Evolutionary conservation across 2,329 filamentous ascomycete species (phyloP).

Genomic region (Salinomyces thailandicus): DNA sequence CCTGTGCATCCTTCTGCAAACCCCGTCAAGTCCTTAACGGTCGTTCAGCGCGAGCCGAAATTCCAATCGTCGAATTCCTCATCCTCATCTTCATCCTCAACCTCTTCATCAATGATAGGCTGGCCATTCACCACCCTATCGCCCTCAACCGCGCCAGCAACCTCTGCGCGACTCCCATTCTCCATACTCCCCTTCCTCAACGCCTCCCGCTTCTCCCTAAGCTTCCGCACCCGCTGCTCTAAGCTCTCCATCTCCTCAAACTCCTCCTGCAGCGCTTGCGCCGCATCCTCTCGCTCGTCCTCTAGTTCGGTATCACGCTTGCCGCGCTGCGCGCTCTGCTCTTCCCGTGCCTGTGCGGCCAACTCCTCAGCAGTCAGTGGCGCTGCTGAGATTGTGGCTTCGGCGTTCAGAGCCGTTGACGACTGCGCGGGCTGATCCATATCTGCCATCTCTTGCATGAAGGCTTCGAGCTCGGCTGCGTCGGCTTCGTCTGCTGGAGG

Average conservation of each 20-base stretch:
- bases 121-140: constrained; percentile 1
- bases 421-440: constrained; percentile 17
- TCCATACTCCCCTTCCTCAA: constrained; percentile 17
- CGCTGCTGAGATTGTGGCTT: constrained; percentile 35
- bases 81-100: constrained; percentile 13
- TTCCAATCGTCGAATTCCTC: constrained; percentile 11
- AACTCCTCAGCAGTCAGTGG: constrained; percentile 38
- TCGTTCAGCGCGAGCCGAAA: constrained; percentile 7
- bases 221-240: constrained; percentile 34
- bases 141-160: not conserved
- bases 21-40: no score
- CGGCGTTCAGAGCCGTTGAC: constrained; percentile 18
- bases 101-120: constrained; percentile 8
- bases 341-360: constrained; percentile 35
- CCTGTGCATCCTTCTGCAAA: no score
- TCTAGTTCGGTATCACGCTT: constrained; percentile 36
- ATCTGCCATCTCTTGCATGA: constrained; percentile 66
- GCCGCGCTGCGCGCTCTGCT: constrained; percentile 33
- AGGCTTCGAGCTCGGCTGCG: constrained; percentile 53
- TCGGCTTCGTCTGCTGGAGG: not conserved
- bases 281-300: constrained; percentile 39
- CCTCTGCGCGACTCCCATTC: not conserved
- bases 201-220: constrained; percentile 37
- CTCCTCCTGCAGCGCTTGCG: constrained; percentile 35
- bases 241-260: constrained; percentile 42